phyloP scores from a whole-genome alignment of 1,284 basidiomycete species.

The Cerrena zonata region DNA sequence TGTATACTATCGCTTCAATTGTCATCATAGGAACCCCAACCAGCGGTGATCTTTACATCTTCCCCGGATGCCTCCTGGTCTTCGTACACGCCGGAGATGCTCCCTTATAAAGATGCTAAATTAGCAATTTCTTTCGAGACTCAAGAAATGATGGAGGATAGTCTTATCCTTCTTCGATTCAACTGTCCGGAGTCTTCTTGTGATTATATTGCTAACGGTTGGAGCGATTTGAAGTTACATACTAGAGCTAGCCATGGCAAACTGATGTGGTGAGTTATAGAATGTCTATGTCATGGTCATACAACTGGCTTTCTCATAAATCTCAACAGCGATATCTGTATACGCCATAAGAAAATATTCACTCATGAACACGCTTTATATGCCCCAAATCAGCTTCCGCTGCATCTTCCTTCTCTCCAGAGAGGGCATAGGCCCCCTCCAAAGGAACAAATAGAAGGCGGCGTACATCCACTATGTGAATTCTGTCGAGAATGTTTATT shows the following conservation, averaged over 20 bases:
- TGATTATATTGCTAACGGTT: constrained; percentile 78
- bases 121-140: constrained; percentile 85
- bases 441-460: constrained; percentile 60
- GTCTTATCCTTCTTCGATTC: constrained; percentile 83
- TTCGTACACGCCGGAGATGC: constrained; percentile 51
- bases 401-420: constrained; percentile 76
- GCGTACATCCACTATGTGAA: constrained; percentile 78
- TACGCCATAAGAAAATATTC: constrained; percentile 89
- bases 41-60: constrained; percentile 76
- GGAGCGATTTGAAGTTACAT: constrained; percentile 85
- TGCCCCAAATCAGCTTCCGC: constrained; percentile 58
- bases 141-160: constrained; percentile 91
- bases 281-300: constrained; percentile 4
- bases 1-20: not conserved
- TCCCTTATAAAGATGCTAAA: constrained; percentile 70
- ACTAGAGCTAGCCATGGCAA: constrained; percentile 70
- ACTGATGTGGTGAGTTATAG: constrained; percentile 67
- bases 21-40: constrained; percentile 62
- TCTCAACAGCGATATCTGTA: constrained; percentile 73
- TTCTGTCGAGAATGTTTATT: constrained; percentile 92
- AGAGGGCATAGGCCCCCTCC: constrained; percentile 38
- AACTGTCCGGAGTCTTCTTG: constrained; percentile 82
- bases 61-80: constrained; percentile 63
- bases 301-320: not conserved
- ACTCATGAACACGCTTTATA: constrained; percentile 91